Evolutionary conservation across 1,139 yeast species (phyloP), one percentile per base, ranked within the genome.

Genomic region (Candida tetrigidarum): DNA sequence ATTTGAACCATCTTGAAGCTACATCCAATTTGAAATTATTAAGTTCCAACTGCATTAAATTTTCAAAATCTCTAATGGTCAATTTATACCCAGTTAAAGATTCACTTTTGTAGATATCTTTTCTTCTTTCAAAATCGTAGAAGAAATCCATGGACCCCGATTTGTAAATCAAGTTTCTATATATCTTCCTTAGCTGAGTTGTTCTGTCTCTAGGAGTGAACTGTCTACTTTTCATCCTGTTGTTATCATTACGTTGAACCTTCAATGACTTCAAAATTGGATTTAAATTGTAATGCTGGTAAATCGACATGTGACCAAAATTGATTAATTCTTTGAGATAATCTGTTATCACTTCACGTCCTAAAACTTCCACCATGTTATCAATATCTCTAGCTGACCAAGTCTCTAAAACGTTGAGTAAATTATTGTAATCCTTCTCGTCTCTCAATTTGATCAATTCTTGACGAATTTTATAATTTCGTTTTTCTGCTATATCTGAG

Each of bases 1-100:
- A 53, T 37, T 59, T 62, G 49, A 71, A 66, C 78, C 78, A 73
- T 45, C 62, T 63, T 3, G 69, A 59, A 1, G 74, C 77, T 50
- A 72, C 59, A 53, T 74, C 78, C 26, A 65, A 50, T 50, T 73
- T 74, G 28, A 52, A 55, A 51, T 68, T 69, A 44, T 56, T 52
- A 41, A 67, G 55, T 50, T 74, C 80, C 40, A 74, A 55, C 36
- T 41, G 30, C 29, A 73, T 64, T 46, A 74, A 58, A 52, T 69
- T 73, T 51, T 74, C 78, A 51, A 64, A 73, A 54, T 74, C 79
- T 3, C 50, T 48, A 1, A 59, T 54, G 5, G 51, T 49, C 26
- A 71, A 54, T 37, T 49, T 46, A 44, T 59, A 57, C 1, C 65
- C 67, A 1, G 66, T 57, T 16, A 51, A 43, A 9, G 51, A 34